Evolutionary conservation across 768 basidiomycete genomes (phyloP), one percentile per base, ranked within the genome.

Genomic region (Kwoniella sp.): DNA sequence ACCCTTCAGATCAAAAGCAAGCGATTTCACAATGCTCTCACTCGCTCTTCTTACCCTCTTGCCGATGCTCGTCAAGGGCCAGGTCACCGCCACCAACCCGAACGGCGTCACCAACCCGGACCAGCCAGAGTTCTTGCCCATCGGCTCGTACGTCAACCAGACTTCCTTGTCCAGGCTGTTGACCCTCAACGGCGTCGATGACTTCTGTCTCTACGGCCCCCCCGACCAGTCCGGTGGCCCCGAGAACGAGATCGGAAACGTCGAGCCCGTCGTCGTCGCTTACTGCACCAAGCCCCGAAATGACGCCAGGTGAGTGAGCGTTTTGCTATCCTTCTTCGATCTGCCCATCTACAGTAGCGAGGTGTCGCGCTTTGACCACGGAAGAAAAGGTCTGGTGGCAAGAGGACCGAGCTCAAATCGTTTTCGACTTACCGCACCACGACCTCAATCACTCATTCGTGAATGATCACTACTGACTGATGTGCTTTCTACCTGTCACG

Each of bases 231-330:
- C 41, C 5, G 55, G 55, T 22, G 74, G 70, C 55, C 63, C 70
- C 29, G 70, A 71, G 26, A 69, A 61, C 48, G 41, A 68, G 58
- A 79, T 83, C 57, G 82, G 82, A 25, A 75, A 80, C 58, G 77
- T 76, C 17, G 82, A 82, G 55, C 72, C 72, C 37, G 61, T 76
- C 47, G 78, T 76, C 51, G 82, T 83, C 29, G 75, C 82, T 26
- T 83, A 81, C 72, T 83, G 82, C 76, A 77, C 79, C 38, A 73
- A 86, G 72, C 74, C 75, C 30, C 75, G 83, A 23, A 83, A 83
- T 68, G 76, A 74, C 37, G 81, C 83, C 30, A 77, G 72, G 72
- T 70, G 61, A 68, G 72, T 66, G 8, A 20, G 7, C 23, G 12
- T 8, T 48, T 4, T 20, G 8, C 17, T 23, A 8, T 48, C 20